A percentile compares a stretch with the other conserved stretches of the same genome.
Evolutionary conservation across 2,329 filamentous ascomycete genomes (phyloP).

Genomic region (Penicillium sp.): DNA sequence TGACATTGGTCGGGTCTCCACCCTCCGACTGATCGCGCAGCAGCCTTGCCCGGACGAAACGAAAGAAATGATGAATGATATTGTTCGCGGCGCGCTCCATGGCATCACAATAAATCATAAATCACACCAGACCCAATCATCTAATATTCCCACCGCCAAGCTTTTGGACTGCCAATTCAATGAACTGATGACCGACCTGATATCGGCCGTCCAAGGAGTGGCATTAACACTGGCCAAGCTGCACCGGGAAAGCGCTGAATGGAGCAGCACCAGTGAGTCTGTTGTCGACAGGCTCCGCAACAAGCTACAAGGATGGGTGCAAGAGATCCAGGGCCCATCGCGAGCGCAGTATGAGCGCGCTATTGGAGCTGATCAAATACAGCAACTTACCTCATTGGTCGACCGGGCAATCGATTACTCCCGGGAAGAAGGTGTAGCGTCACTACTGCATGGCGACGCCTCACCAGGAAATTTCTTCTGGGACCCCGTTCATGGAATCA

Average conservation of each 20-base stretch:
- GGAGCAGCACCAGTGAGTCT: neutral
- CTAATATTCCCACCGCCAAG: neutral
- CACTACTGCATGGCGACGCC: neutral
- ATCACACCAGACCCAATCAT: neutral
- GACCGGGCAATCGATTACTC: neutral
- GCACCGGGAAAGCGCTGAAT: neutral
- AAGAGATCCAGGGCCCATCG: neutral
- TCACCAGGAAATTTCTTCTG: neutral
- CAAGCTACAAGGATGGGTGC: neutral
- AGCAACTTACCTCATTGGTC: neutral
- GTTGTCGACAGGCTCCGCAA: neutral
- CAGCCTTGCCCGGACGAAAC: neutral
- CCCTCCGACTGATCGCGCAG: neutral
- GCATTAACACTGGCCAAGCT: neutral
- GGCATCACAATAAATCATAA: neutral
- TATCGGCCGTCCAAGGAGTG: neutral
- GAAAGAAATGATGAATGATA: neutral
- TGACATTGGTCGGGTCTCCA: neutral
- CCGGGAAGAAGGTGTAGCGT: neutral
- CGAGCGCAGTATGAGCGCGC: neutral
- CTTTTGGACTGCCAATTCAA: neutral
- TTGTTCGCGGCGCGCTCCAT: neutral
- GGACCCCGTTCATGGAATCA: neutral
- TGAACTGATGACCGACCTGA: neutral
- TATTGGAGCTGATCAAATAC: neutral